Evolutionary conservation across 2,329 filamentous ascomycete species (phyloP).

Genomic region (Aspergillus sp.): DNA sequence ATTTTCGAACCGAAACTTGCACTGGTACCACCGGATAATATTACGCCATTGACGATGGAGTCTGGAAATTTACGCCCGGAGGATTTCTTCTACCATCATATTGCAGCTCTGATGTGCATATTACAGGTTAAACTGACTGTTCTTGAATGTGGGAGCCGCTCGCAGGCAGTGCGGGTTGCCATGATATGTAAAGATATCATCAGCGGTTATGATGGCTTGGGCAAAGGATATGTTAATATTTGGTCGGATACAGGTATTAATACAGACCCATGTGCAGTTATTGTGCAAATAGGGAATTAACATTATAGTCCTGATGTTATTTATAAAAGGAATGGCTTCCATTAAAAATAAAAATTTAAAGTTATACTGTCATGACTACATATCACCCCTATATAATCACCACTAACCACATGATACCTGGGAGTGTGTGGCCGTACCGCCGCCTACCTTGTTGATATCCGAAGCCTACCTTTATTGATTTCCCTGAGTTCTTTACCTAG

Average conservation of each 20-base stretch:
- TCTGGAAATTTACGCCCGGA: conserved; percentile 16
- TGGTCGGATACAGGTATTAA: not conserved
- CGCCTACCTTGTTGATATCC: too few relatives aligned
- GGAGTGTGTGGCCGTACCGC: too few relatives aligned
- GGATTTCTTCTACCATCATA: conserved; percentile 37
- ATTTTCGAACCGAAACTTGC: conserved; percentile 79
- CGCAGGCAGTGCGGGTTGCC: conserved; percentile 34
- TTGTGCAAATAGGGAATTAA: not conserved
- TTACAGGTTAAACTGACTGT: conserved; percentile 30
- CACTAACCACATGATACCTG: too few relatives aligned
- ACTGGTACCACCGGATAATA: conserved; percentile 60
- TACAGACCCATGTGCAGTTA: not conserved
- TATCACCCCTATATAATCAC: too few relatives aligned
- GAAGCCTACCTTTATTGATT: too few relatives aligned
- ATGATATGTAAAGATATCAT: conserved; percentile 12
- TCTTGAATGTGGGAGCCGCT: conserved; percentile 37
- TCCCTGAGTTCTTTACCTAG: too few relatives aligned
- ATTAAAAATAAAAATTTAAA: too few relatives aligned
- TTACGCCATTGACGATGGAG: not conserved
- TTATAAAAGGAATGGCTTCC: too few relatives aligned
- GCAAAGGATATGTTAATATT: not conserved
- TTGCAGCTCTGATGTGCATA: conserved; percentile 27
- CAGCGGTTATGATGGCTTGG: not conserved
- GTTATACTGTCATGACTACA: too few relatives aligned
- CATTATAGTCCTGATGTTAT: too few relatives aligned